Conservation (phyloP, 306 rosid genomes). For the Ochetophila trinervis region DNA sequence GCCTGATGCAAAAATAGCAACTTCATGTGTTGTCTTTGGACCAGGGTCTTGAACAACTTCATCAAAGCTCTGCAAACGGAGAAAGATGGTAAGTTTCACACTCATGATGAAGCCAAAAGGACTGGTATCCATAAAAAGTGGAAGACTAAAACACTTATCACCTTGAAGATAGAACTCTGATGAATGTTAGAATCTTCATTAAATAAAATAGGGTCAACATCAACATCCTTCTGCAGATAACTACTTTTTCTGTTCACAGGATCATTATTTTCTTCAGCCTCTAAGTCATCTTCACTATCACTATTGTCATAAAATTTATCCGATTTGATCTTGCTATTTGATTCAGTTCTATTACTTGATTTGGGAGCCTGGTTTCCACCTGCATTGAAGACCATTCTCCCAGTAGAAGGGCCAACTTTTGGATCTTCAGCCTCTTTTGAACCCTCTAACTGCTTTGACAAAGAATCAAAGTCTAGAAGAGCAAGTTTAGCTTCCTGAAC, state of each 20-base stretch:
- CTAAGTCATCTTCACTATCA: conserved; percentile 67
- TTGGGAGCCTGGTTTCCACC: conserved; percentile 44
- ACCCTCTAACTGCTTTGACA: conserved; percentile 57
- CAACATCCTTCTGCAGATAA: conserved; percentile 31
- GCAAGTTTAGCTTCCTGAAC: conserved; percentile 77
- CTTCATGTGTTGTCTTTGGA: conserved; percentile 75
- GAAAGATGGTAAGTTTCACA: conserved; percentile 25
- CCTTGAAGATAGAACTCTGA: conserved; percentile 67
- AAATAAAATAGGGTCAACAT: conserved; percentile 26
- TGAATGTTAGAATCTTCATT: conserved; percentile 39
- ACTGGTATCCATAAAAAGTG: neutral
- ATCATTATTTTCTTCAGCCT: conserved; percentile 30
- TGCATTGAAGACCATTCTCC: conserved; percentile 76
- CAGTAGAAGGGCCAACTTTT: conserved; percentile 44
- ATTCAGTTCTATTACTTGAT: conserved; percentile 40
- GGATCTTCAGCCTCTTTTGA: conserved; percentile 42
- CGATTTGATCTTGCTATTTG: conserved; percentile 39
- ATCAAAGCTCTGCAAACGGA: conserved; percentile 49
- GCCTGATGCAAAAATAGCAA: conserved; percentile 71
- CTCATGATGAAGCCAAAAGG: conserved; percentile 23
- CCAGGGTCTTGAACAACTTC: conserved; percentile 63
- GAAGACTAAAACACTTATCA: conserved; percentile 20
- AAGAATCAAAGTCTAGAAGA: conserved; percentile 60
- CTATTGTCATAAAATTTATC: conserved; percentile 54
- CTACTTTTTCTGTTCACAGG: conserved; percentile 27